A percentile compares a stretch with the other conserved stretches of the same genome.
Evolutionary conservation across 208 protist genomes (phyloP).

Genomic region (Balamuthia mandrillaris): DNA sequence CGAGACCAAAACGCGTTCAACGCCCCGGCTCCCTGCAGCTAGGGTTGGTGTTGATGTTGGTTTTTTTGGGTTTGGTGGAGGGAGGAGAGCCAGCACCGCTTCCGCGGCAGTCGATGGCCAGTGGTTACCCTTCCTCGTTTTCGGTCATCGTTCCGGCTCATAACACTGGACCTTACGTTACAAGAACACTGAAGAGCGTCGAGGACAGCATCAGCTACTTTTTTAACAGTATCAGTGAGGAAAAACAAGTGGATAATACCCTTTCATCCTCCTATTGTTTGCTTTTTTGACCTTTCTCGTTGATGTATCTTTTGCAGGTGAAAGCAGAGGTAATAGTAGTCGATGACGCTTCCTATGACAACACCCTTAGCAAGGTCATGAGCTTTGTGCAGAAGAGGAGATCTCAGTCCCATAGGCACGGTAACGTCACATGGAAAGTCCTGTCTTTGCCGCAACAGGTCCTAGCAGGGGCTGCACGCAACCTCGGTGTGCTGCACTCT

Average conservation of each 20-base stretch:
- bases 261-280: too few relatives aligned
- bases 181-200: neutral
- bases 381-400: neutral
- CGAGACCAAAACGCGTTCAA: too few relatives aligned
- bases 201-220: conserved; percentile 1
- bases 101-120: too few relatives aligned
- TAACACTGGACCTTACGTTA: neutral
- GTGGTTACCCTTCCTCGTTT: too few relatives aligned
- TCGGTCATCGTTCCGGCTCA: conserved; percentile 21
- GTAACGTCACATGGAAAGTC: conserved; percentile 23
- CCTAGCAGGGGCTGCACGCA: neutral
- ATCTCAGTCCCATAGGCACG: too few relatives aligned
- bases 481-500: conserved; percentile 11
- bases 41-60: too few relatives aligned
- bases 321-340: neutral
- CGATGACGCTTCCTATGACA: conserved; percentile 6
- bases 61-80: too few relatives aligned
- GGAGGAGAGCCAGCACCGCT: too few relatives aligned
- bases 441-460: conserved; percentile 16
- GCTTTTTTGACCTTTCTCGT: neutral
- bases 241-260: neutral
- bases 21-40: too few relatives aligned
- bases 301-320: neutral
- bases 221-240: neutral
- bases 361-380: neutral